Percentiles rank a stretch among this genome's conserved stretches.
Conservation (phyloP, 352 stramenopile species). For the Globisporangium middletonii region DNA sequence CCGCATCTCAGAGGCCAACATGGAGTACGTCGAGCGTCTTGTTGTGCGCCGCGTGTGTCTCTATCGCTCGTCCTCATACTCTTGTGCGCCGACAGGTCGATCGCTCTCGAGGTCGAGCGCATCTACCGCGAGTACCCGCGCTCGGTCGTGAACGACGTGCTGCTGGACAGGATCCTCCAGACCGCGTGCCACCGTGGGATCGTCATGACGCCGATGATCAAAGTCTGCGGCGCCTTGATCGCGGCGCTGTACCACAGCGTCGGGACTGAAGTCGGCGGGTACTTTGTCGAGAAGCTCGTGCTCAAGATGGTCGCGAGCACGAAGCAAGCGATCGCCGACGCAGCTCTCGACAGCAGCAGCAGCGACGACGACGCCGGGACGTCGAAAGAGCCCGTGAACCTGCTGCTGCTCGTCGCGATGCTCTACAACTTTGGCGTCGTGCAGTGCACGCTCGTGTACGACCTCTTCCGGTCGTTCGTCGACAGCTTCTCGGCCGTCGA, state of each 20-base stretch:
- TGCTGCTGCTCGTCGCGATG: conserved; percentile 84
- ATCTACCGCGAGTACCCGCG: conserved; percentile 68
- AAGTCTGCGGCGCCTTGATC: conserved; percentile 58
- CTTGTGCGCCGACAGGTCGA: conserved; percentile 27
- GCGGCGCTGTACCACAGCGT: conserved; percentile 74
- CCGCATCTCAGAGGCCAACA: conserved; percentile 88
- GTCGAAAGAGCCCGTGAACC: conserved; percentile 70
- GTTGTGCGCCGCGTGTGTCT: background rate
- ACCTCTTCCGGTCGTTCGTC: conserved; percentile 82
- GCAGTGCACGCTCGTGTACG: conserved; percentile 88
- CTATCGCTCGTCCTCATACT: background rate
- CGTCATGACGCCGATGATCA: conserved; percentile 77
- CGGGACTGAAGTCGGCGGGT: conserved; percentile 71
- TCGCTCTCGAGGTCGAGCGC: conserved; percentile 73
- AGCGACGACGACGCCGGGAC: conserved; percentile 19
- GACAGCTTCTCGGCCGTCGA: conserved; percentile 66
- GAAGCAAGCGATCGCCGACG: conserved; percentile 18
- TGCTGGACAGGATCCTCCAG: conserved; percentile 67
- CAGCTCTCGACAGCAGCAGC: conserved; percentile 13
- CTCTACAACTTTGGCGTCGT: conserved; percentile 90
- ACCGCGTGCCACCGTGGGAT: conserved; percentile 57
- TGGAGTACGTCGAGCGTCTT: conserved; percentile 50
- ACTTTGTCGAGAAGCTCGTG: conserved; percentile 77
- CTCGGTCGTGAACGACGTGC: conserved; percentile 65
- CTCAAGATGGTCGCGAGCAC: conserved; percentile 47